These are phyloP conservation scores for Biscogniauxia mediterranea DNA, from an alignment of 2,329 filamentous ascomycete genomes.

Conservation along the genomic window DNA sequence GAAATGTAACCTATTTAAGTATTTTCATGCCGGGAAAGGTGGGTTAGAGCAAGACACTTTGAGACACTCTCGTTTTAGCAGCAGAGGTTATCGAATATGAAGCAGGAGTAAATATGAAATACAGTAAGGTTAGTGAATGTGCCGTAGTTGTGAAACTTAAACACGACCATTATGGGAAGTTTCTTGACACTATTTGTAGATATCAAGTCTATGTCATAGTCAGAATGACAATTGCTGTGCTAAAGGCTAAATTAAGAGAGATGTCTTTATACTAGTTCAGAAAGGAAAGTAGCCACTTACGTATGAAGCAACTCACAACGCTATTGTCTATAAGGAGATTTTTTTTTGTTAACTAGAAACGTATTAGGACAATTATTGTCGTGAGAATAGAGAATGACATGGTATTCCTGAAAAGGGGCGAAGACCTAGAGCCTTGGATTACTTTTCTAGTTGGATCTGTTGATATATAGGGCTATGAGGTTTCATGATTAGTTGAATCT, in stretches of 20 bases:
- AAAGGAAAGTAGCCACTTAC: not conserved
- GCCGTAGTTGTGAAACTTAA: conserved; percentile 22
- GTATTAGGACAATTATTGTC: not conserved
- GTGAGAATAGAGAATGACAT: too few species aligned
- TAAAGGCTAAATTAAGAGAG: conserved; percentile 23
- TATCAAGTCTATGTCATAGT: conserved; percentile 42
- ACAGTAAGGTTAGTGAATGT: not conserved
- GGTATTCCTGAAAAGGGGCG: too few species aligned
- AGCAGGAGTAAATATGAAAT: not conserved
- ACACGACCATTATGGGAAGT: conserved; percentile 27
- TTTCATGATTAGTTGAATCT: too few species aligned
- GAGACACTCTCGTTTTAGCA: not conserved
- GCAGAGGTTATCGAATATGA: not conserved
- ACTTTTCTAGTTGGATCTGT: too few species aligned
- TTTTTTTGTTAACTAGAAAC: not conserved
- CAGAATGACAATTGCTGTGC: conserved; percentile 37
- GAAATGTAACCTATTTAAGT: too few species aligned
- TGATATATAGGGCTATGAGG: too few species aligned
- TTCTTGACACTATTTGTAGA: conserved; percentile 38
- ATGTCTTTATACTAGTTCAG: not conserved
- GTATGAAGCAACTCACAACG: not conserved
- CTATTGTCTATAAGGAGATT: not conserved
- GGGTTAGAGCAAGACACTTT: not conserved
- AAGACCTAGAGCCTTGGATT: too few species aligned
- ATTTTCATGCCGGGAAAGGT: not conserved